phyloP scores from a whole-genome alignment of 768 basidiomycete species.

The Podaxis sp. region DNA sequence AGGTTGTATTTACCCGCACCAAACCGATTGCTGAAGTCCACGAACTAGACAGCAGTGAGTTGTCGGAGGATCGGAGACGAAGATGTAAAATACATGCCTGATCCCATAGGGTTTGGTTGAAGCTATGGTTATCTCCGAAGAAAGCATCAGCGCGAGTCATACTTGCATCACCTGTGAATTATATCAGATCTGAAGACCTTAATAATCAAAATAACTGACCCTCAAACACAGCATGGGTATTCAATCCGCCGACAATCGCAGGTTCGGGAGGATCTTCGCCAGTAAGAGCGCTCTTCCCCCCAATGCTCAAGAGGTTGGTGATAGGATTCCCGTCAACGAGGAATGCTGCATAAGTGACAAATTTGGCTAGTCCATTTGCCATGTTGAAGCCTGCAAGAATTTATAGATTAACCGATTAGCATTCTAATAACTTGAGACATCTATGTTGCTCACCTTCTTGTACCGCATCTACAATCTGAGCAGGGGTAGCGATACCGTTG shows the following conservation, averaged over 20 bases:
- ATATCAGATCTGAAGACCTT: neutral
- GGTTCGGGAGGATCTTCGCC: conserved; percentile 3
- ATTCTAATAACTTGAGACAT: neutral
- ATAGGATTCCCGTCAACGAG: conserved; percentile 9
- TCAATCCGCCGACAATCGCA: conserved; percentile 12
- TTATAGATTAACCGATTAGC: neutral
- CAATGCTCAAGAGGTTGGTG: conserved; percentile 10
- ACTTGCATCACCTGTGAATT: conserved; percentile 1
- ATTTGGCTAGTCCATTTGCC: conserved; percentile 3
- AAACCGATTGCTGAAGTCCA: conserved; percentile 10
- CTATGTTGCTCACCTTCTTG: conserved; percentile 1
- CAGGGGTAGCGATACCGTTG: conserved; percentile 14
- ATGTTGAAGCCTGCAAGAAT: conserved; percentile 12
- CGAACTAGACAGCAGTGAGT: conserved; percentile 1
- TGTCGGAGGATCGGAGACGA: neutral
- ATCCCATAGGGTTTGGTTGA: conserved; percentile 9
- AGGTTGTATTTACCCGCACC: conserved; percentile 16
- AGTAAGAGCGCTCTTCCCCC: conserved; percentile 3
- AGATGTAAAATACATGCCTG: neutral
- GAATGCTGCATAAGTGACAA: conserved; percentile 9
- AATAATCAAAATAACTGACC: neutral
- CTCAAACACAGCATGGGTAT: conserved; percentile 9
- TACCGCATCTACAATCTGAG: conserved; percentile 13
- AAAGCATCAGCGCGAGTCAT: conserved; percentile 2
- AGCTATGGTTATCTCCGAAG: conserved; percentile 10